Base-by-base conservation (phyloP, 2,329 filamentous ascomycete genomes). In the Sclerotinia glacialis region DNA sequence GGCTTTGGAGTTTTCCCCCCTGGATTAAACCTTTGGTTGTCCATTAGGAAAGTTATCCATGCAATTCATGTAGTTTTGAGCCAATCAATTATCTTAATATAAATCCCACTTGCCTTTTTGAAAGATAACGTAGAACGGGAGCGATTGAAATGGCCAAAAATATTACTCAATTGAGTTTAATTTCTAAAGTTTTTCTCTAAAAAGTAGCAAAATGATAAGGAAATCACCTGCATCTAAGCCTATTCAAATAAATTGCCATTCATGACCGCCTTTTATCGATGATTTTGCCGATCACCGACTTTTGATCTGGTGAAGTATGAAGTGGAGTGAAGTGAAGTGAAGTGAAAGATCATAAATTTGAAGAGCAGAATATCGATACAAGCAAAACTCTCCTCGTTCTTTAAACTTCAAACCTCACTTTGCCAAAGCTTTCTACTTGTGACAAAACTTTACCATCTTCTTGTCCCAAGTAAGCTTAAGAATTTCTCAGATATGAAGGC, bases 51-150 rank as follows among this genome's bases (percentile, higher is more conserved):
- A 14, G 16, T 12, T 40, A 40, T 40, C 37, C 37, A 14, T 9
- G 54, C 2, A 11, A 28, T 28, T 18, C 37, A 28, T 44, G 23
- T 23, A 6, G 18, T 40, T 9, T 3, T n/a, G 1, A 53, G 14
- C 60, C 60, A 63, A 63, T 63, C 49, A 63, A 55, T 44, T 5
- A 5, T 21, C 14, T 47, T 14, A 23, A 26, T 12, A 11, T 56
- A 2, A 37, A 56, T 59, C 63, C 63, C 53, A 59, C 53, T 59
- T 65, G 23, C 60, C 37, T 9, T 26, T 63, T 54, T 34, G 60
- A 23, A 34, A 47, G 42, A 34, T 47, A 47, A 42, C 8, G 54
- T 16, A 16, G 14, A 40, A 16, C 37, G 37, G 37, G 5, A 16
- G 37, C 4, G 14, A 40, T 40, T 16, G 37, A 40, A 40, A 14